Conservation (phyloP, 257 asterid species). For the Nicotiana obtusifolia region DNA sequence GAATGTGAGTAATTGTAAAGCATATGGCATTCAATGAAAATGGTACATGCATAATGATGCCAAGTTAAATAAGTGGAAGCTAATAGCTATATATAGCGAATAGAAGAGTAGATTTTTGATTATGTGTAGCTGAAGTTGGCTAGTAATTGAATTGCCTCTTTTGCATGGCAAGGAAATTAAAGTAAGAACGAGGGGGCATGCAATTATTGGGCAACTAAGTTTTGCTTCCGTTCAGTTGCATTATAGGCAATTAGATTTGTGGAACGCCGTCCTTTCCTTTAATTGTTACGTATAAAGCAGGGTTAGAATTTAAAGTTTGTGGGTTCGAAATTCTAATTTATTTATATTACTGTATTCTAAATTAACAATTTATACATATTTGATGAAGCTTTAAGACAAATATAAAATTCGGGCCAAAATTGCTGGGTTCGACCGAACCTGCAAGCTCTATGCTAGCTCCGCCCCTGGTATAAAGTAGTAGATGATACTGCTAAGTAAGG, state of each 20-base stretch:
- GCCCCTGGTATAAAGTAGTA: too few relatives aligned
- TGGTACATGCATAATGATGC: neutral
- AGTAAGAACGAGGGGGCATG: neutral
- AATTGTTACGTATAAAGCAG: neutral
- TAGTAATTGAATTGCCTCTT: neutral
- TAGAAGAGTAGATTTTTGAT: neutral
- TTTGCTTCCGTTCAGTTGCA: neutral
- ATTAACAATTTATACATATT: too few relatives aligned
- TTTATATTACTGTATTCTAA: neutral
- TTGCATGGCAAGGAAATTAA: neutral
- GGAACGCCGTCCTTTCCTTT: neutral
- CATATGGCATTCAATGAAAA: neutral
- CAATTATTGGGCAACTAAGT: neutral
- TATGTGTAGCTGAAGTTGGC: neutral
- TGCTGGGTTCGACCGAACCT: too few relatives aligned
- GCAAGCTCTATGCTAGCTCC: too few relatives aligned
- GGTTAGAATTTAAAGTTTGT: too few relatives aligned
- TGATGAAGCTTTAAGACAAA: too few relatives aligned
- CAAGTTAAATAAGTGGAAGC: neutral
- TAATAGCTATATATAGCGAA: neutral
- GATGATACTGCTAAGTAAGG: too few relatives aligned
- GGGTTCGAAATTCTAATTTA: neutral
- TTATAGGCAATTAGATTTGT: neutral
- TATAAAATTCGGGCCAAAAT: too few relatives aligned
- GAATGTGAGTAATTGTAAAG: neutral